Base-by-base conservation (phyloP, 805 yeast genomes). In the Pichia deserticola region DNA sequence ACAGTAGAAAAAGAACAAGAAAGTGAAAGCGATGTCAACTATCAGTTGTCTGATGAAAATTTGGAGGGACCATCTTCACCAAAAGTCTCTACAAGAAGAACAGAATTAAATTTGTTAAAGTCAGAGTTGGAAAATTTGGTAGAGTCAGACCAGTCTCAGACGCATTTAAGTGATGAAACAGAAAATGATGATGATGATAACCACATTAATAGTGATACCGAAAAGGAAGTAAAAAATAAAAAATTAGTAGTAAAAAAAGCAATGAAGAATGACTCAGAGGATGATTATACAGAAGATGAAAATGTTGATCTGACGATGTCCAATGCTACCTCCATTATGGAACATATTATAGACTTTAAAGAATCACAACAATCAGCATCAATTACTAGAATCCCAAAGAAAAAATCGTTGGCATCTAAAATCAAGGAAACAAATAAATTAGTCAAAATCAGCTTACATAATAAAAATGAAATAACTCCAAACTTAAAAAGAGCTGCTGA, bases 251-350 rank as follows among this genome's bases (percentile, higher is more conserved):
- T 15, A 7, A 36, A 41, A 29, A 15, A 29, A 5, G 36, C 7
- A 36, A 28, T n/a, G n/a, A 13, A 12, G 20, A 25, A 20, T 7
- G 36, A 15, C 35, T 20, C 40, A 6, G 32, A 47, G 27, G 42
- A 36, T 40, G 51, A 35, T 13, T 27, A 32, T 33, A 28, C 39
- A 36, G 36, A 13, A 34, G 27, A 20, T 20, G 45, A 43, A n/a
- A 30, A 30, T 25, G 10, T 43, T 43, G 38, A 43, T 27, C 11
- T 36, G 6, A 43, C 45, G 4, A 45, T 45, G 48, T 39, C 20
- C 9, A 45, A 45, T 28, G 32, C 48, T 5, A 45, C 48, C 7
- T 45, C 48, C 8, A 45, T 45, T 20, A 30, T 45, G 35, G 48
- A 45, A 39, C 48, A 45, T 37, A 37, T 29, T 7, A 45, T 43